These are phyloP conservation scores for Eruca vesicaria DNA, from an alignment of 441 rosid species.

Conservation along the genomic window DNA sequence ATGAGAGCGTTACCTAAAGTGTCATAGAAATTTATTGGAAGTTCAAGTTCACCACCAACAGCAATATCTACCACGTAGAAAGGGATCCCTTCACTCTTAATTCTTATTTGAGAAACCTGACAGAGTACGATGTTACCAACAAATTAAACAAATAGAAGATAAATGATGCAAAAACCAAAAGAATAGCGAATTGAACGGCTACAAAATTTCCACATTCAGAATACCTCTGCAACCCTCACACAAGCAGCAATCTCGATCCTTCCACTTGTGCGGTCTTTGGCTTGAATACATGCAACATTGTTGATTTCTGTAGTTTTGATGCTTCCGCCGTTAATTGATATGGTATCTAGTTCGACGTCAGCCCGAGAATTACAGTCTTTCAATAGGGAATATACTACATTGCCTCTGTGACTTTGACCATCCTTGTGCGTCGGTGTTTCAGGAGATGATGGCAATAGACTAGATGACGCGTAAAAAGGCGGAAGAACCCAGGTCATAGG, in stretches of 20 bases:
- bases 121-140: conserved; percentile 24
- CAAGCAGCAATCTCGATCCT: conserved; percentile 89
- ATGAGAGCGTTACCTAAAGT: conserved; percentile 54
- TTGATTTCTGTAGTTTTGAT: conserved; percentile 68
- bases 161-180: neutral
- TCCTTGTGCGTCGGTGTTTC: conserved; percentile 58
- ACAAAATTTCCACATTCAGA: neutral
- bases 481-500: conserved; percentile 96
- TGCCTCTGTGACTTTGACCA: conserved; percentile 65
- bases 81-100: conserved; percentile 49
- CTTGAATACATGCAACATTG: conserved; percentile 87
- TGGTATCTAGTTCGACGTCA: conserved; percentile 50
- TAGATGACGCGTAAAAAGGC: conserved; percentile 77
- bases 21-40: conserved; percentile 70
- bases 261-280: conserved; percentile 82
- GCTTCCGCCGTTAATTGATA: conserved; percentile 63
- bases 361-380: conserved; percentile 53
- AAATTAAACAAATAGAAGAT: neutral
- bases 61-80: conserved; percentile 62
- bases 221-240: conserved; percentile 92
- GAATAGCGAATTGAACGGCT: neutral
- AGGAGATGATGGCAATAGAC: conserved; percentile 59
- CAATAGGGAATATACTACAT: conserved; percentile 66
- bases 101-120: conserved; percentile 93
- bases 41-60: conserved; percentile 72